Percentiles rank a stretch among this genome's conserved stretches.
These are phyloP conservation scores for Angomonas desouzai DNA, from an alignment of 208 protist genomes.

Conservation along the genomic window DNA sequence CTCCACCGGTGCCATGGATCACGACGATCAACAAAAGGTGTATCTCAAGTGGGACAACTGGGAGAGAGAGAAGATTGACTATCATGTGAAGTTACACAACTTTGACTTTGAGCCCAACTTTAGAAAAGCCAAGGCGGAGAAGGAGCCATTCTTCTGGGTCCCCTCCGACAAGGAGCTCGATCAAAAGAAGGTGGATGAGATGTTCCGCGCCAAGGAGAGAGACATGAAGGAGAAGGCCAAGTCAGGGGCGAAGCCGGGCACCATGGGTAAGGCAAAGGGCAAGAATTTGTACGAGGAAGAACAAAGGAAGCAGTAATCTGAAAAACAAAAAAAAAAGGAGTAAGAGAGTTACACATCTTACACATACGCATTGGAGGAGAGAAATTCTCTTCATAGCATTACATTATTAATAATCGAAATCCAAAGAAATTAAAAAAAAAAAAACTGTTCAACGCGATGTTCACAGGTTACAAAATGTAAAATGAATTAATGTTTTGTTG, in stretches of 20 bases:
- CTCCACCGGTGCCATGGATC: conserved; percentile 80
- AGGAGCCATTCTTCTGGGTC: conserved; percentile 91
- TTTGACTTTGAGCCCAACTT: conserved; percentile 89
- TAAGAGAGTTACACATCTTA: no score
- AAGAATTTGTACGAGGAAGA: conserved; percentile 64
- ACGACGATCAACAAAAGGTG: conserved; percentile 87
- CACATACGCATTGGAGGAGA: no score
- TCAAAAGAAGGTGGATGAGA: conserved; percentile 84
- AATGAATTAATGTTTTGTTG: no score
- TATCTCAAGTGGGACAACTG: conserved; percentile 92
- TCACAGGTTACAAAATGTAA: no score
- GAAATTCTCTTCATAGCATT: no score
- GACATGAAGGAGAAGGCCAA: conserved; percentile 47
- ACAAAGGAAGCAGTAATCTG: conserved; percentile 13
- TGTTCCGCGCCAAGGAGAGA: conserved; percentile 75
- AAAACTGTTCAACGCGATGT: no score
- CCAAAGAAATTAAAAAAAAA: no score
- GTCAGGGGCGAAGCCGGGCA: conserved; percentile 69
- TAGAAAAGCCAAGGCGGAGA: conserved; percentile 84
- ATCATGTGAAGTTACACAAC: conserved; percentile 84
- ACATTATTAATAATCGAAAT: no score
- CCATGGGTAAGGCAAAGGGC: conserved; percentile 53
- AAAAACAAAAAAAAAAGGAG: background rate
- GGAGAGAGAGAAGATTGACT: conserved; percentile 89
- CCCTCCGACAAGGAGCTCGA: conserved; percentile 79